A percentile compares a stretch with the other conserved stretches of the same genome.
Conservation (phyloP, 2,329 filamentous ascomycete species). For the Sporothrix brasiliensis region DNA sequence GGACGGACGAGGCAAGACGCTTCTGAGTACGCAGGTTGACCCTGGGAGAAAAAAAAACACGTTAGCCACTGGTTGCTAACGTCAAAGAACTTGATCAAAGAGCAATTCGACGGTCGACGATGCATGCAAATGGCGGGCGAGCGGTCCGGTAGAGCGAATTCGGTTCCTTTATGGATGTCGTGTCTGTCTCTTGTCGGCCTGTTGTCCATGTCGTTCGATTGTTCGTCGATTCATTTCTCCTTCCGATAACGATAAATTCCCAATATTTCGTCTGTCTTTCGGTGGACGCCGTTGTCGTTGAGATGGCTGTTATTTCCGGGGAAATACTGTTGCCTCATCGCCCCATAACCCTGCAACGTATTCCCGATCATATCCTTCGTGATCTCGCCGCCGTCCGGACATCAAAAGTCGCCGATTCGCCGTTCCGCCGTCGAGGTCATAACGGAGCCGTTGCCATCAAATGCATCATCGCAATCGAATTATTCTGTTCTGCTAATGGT, state of each 20-base stretch:
- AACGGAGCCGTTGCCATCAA: slow-evolving; percentile 25
- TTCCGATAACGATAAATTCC: no score
- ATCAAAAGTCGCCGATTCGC: not conserved
- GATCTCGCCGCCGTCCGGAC: not conserved
- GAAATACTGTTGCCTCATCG: not conserved
- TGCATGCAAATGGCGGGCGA: slow-evolving; percentile 13
- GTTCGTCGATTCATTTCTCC: not conserved
- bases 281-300: not conserved
- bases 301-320: not conserved
- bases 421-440: slow-evolving; percentile 13
- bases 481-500: slow-evolving; percentile 28
- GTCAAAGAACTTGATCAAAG: not conserved
- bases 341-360: not conserved
- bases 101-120: slow-evolving; percentile 4
- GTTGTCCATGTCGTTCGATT: not conserved
- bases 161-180: not conserved
- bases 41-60: slow-evolving; percentile 58
- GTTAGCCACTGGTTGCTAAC: slow-evolving; percentile 4
- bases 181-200: not conserved
- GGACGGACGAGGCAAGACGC: slow-evolving; percentile 97
- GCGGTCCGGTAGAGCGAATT: not conserved
- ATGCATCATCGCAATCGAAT: slow-evolving; percentile 31
- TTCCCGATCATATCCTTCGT: not conserved
- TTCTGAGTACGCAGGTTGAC: slow-evolving; percentile 99
- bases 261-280: not conserved